Base-by-base conservation (phyloP, 306 rosid genomes). In the Rosa multiflora region DNA sequence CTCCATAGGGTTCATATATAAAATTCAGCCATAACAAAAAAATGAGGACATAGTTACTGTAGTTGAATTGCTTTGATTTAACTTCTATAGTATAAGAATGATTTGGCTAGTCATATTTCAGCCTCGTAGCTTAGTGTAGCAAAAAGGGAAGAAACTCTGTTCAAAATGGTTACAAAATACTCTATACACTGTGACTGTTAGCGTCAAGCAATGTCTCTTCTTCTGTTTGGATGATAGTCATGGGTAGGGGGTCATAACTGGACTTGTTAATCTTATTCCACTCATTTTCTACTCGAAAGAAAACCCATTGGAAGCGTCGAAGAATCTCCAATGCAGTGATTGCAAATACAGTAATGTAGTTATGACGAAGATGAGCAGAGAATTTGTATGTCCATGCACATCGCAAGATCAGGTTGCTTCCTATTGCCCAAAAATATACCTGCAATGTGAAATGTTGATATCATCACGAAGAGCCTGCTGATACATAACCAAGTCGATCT, bases 301-400 rank as follows among this genome's bases (percentile, higher is more conserved):
- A 92, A 47, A 94, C 78, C 98, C 97, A 94, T 53, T 94, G 98
- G 86, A 94, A 94, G 69, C 98, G 97, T 47, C 98, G 97, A 78
- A 88, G 89, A 79, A 94, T 92, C 89, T 94, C 98, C 81, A 86
- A 77, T 62, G 94, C 88, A 15, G 97, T 89, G 80, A 94, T 89
- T 21, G 86, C 67, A 81, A 92, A 94, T 51, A 94, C 96, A 0
- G 96, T 92, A 21, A 92, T 86, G 79, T 94, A 91, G 80, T 94
- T 94, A 81, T 92, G 96, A 52, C 97, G 98, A 72, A 94, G 97
- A 92, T 90, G 98, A 40, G 97, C 89, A 62, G 98, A 94, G 15
- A 94, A 87, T 91, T 94, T 92, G 85, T 94, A 92, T 21, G 97
- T 94, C 97, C 98, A 94, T 2, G 98, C 84, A 88, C 98, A 92